Evolutionary conservation across 352 stramenopile species (phyloP).

Genomic region (Globisporangium abappressorium): DNA sequence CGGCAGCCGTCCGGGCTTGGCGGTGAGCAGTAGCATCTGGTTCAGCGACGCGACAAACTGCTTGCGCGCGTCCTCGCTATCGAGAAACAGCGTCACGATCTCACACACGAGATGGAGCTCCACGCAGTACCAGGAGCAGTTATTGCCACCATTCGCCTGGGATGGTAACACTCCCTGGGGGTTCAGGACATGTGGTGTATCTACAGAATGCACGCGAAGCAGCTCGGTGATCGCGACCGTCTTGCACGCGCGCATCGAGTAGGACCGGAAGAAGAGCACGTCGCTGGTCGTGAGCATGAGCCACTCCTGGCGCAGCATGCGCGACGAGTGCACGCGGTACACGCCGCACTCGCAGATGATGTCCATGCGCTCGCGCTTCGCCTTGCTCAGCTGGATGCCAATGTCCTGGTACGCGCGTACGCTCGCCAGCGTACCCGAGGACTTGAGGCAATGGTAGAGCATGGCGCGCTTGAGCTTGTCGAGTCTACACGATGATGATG

Average conservation of each 20-base stretch:
- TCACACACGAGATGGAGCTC: constrained; percentile 56
- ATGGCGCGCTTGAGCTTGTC: constrained; percentile 38
- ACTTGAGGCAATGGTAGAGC: constrained; percentile 62
- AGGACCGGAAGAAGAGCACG: constrained; percentile 72
- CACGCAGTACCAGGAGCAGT: constrained; percentile 43
- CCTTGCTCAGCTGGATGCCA: constrained; percentile 51
- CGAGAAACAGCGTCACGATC: constrained; percentile 58
- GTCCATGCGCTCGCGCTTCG: constrained; percentile 48
- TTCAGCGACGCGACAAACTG: constrained; percentile 32
- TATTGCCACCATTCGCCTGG: not conserved
- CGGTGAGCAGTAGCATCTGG: constrained; percentile 22
- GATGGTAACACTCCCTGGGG: not conserved
- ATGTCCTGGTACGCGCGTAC: constrained; percentile 50
- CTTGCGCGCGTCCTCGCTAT: constrained; percentile 27
- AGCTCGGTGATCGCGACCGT: constrained; percentile 45
- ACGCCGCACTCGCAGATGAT: constrained; percentile 58
- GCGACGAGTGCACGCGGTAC: constrained; percentile 51
- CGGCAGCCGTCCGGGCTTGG: constrained; percentile 8
- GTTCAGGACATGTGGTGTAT: constrained; percentile 30
- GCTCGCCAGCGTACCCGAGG: constrained; percentile 35
- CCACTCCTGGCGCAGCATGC: constrained; percentile 73
- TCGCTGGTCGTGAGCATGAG: constrained; percentile 50
- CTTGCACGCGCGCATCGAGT: constrained; percentile 39
- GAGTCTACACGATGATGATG: not conserved
- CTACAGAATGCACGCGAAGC: constrained; percentile 34